Evolutionary conservation across 495 filamentous ascomycete genomes (phyloP).

Genomic region (Xylaria bambusicola): DNA sequence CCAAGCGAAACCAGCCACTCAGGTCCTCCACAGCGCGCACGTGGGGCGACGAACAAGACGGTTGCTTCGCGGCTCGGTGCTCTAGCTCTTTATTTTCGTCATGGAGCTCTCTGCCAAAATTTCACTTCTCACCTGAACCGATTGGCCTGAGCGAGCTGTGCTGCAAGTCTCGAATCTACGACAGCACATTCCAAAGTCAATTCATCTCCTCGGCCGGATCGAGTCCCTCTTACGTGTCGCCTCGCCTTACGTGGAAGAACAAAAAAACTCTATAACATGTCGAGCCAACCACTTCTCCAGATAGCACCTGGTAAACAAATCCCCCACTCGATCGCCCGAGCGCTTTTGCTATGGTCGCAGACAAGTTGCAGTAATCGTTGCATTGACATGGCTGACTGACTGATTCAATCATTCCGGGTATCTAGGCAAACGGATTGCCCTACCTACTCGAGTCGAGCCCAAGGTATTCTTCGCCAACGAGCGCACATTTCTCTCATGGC

Average conservation of each 20-base stretch:
- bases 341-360: not conserved
- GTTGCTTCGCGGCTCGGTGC: no score
- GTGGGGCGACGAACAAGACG: constrained; percentile 13
- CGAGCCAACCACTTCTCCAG: constrained; percentile 92
- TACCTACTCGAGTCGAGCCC: constrained; percentile 95
- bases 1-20: constrained; percentile 1
- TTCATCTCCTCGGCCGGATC: not conserved
- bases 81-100: not conserved
- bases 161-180: not conserved
- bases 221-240: not conserved
- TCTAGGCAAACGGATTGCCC: constrained; percentile 93
- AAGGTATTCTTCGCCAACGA: constrained; percentile 99
- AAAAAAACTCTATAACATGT: constrained; percentile 65
- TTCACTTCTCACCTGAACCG: not conserved
- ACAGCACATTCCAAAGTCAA: not conserved
- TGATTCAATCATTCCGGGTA: not conserved
- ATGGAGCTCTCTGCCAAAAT: not conserved
- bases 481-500: constrained; percentile 97
- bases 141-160: not conserved
- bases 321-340: not conserved
- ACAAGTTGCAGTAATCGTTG: no score
- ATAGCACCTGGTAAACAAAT: constrained; percentile 72
- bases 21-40: constrained; percentile 2
- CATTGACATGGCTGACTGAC: no score
- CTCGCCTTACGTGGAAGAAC: no score